These are phyloP conservation scores for Dothistroma pini DNA, from an alignment of 2,329 filamentous ascomycete species.

Conservation along the genomic window DNA sequence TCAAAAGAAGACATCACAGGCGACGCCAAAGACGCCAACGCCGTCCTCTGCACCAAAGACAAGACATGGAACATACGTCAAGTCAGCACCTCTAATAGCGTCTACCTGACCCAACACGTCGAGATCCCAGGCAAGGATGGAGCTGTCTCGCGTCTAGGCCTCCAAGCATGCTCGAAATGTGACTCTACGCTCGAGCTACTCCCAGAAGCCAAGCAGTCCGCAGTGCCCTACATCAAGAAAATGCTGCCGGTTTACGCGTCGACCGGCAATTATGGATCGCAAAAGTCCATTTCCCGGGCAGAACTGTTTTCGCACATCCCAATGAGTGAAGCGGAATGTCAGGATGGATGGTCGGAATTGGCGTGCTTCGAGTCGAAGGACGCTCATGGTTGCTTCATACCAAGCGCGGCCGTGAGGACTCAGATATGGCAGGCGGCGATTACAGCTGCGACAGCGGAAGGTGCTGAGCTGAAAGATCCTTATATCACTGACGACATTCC, in stretches of 20 bases:
- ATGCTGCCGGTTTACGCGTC: constrained; percentile 40
- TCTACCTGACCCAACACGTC: constrained; percentile 51
- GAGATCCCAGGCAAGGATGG: constrained; percentile 16
- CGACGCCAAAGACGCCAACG: constrained; percentile 36
- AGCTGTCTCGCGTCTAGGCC: constrained; percentile 29
- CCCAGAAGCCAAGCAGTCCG: constrained; percentile 33
- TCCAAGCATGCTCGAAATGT: constrained; percentile 45
- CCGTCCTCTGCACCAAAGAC: constrained; percentile 57
- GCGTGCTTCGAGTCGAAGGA: constrained; percentile 50
- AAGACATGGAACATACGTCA: constrained; percentile 60
- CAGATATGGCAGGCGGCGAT: constrained; percentile 49
- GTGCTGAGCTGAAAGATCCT: constrained; percentile 38
- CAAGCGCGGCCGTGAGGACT: constrained; percentile 47
- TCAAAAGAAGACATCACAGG: constrained; percentile 30
- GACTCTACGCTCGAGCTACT: constrained; percentile 43
- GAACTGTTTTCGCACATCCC: constrained; percentile 50
- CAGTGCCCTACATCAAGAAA: constrained; percentile 36
- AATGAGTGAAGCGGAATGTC: constrained; percentile 51
- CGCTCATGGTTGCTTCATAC: constrained; percentile 40
- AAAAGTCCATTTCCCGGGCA: constrained; percentile 33
- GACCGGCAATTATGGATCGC: constrained; percentile 21
- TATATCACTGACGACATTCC: constrained; percentile 32
- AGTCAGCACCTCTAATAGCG: constrained; percentile 62
- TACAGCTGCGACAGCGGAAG: constrained; percentile 40
- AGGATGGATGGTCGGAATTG: constrained; percentile 48